phyloP scores from a whole-genome alignment of 306 rosid species.

The Vigna mungo region DNA sequence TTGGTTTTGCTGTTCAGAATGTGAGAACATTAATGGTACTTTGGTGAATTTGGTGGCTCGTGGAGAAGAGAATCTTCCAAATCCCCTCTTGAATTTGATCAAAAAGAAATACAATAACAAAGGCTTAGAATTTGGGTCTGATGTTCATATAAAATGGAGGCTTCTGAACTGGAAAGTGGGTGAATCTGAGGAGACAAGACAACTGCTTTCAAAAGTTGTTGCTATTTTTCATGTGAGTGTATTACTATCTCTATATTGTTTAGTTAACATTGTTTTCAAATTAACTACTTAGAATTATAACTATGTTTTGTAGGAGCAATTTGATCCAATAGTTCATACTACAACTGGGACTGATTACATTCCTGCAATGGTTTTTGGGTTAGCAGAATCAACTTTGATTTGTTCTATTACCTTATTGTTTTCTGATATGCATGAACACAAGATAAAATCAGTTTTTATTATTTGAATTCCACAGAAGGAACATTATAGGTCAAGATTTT shows the following conservation, averaged over 20 bases:
- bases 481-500: conserved; percentile 65
- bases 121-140: conserved; percentile 38
- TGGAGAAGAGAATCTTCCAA: conserved; percentile 64
- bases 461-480: conserved; percentile 56
- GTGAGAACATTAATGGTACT: conserved; percentile 52
- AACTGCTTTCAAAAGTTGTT: conserved; percentile 67
- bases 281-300: neutral
- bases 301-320: conserved; percentile 57
- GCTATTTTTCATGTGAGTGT: conserved; percentile 76
- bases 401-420: neutral
- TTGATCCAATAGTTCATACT: conserved; percentile 77
- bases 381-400: conserved; percentile 30
- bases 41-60: conserved; percentile 58
- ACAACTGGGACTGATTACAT: conserved; percentile 66
- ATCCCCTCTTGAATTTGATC: conserved; percentile 54
- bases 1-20: conserved; percentile 76
- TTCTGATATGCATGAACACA: neutral
- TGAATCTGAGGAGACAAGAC: conserved; percentile 49
- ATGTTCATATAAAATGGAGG: conserved; percentile 76
- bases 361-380: conserved; percentile 81
- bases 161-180: conserved; percentile 66
- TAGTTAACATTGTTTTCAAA: neutral
- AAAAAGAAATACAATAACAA: conserved; percentile 58
- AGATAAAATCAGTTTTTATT: neutral
- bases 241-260: neutral